phyloP scores from a whole-genome alignment of 2,329 filamentous ascomycete species.

The Ceratocystis destructans region DNA sequence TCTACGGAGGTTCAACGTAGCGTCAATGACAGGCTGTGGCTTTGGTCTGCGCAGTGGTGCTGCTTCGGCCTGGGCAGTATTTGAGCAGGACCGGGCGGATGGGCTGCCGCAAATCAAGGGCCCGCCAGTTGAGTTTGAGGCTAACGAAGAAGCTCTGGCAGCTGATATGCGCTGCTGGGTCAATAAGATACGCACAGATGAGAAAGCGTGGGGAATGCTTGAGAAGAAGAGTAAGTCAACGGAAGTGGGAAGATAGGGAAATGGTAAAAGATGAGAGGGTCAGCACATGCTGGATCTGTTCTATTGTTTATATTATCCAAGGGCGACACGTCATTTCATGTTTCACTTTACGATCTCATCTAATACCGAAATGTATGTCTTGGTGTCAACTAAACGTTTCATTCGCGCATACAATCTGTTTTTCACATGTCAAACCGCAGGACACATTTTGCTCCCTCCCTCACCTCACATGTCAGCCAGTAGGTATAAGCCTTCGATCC shows the following conservation, averaged over 20 bases:
- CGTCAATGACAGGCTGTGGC: slow-evolving; percentile 39
- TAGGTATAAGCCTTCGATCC: not conserved
- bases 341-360: not conserved
- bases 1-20: slow-evolving; percentile 42
- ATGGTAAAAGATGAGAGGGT: not conserved
- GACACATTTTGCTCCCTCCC: too few species aligned
- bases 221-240: slow-evolving; percentile 16
- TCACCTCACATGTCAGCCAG: not conserved
- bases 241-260: not conserved
- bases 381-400: not conserved
- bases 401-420: not conserved
- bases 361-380: not conserved
- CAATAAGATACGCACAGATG: not conserved
- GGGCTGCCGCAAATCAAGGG: slow-evolving; percentile 42
- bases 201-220: slow-evolving; percentile 15
- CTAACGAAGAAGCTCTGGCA: slow-evolving; percentile 30
- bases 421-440: not conserved
- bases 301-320: not conserved
- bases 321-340: not conserved
- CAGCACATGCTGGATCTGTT: not conserved
- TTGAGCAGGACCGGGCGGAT: slow-evolving; percentile 32
- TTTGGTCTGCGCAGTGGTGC: slow-evolving; percentile 44
- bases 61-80: slow-evolving; percentile 48
- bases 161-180: slow-evolving; percentile 12
- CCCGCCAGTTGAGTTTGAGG: slow-evolving; percentile 43